A percentile compares a stretch with the other conserved stretches of the same genome.
phyloP scores from a whole-genome alignment of 768 basidiomycete species.

The Boletellus ananas region DNA sequence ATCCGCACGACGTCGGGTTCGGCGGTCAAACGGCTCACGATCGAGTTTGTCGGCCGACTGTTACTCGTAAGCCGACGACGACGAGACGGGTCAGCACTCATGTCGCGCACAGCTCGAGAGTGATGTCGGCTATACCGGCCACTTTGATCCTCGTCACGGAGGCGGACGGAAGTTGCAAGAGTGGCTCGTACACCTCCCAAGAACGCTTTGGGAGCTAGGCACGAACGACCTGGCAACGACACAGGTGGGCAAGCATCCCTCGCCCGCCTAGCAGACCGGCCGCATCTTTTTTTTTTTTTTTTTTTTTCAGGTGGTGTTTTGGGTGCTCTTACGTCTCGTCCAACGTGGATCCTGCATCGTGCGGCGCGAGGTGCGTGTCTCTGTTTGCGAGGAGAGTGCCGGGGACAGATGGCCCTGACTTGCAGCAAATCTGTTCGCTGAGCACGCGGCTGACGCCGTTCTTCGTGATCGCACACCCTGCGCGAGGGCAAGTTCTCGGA shows the following conservation, averaged over 20 bases:
- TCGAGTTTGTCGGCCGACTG: slow-evolving; percentile 73
- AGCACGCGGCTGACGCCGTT: slow-evolving; percentile 69
- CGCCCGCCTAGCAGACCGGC: slow-evolving; percentile 4
- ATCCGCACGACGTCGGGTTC: slow-evolving; percentile 55
- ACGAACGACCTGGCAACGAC: slow-evolving; percentile 50
- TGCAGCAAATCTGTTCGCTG: slow-evolving; percentile 47
- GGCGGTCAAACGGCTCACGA: slow-evolving; percentile 58
- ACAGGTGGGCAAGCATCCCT: slow-evolving; percentile 43
- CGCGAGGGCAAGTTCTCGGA: slow-evolving; percentile 67
- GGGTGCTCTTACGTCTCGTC: slow-evolving; percentile 56
- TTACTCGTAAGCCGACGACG: slow-evolving; percentile 49
- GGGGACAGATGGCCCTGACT: slow-evolving; percentile 13
- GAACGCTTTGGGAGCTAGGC: slow-evolving; percentile 82
- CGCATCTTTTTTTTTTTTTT: background rate
- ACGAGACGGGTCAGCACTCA: slow-evolving; percentile 1
- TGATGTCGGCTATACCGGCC: slow-evolving; percentile 49
- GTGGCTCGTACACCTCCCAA: slow-evolving; percentile 78
- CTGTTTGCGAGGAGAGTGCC: background rate
- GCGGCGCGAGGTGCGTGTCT: slow-evolving; percentile 40
- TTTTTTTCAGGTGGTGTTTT: slow-evolving; percentile 47
- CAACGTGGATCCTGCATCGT: slow-evolving; percentile 52
- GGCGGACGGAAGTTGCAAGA: slow-evolving; percentile 39
- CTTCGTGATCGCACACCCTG: slow-evolving; percentile 75
- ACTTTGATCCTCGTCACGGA: slow-evolving; percentile 37
- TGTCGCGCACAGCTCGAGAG: slow-evolving; percentile 50